Base-by-base conservation (phyloP, 1,284 basidiomycete genomes). In the Boletus holoroseus region DNA sequence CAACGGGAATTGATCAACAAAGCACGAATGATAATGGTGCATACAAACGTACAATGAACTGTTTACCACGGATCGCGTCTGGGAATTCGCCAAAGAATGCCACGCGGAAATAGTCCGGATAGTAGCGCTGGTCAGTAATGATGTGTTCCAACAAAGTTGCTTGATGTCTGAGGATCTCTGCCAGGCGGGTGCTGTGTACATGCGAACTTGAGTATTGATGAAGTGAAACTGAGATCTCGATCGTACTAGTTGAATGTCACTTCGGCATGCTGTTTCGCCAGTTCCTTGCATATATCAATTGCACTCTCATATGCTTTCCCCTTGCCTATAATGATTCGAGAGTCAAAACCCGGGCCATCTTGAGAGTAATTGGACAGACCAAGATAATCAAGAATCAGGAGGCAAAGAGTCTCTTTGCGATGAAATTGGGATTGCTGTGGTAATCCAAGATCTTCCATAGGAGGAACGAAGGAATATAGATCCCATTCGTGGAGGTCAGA, bases 221-320 rank as follows among this genome's bases (percentile, higher is more conserved):
- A 57, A 44, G 9, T 9, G 43, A 31, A 36, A 32, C 15, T 7
- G 53, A 50, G 56, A 49, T 32, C 6, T 42, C 49, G n/a, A 28
- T 68, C 84, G 28, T 71, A 91, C 88, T 96, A 94, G 66, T 94
- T 89, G 72, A 90, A 96, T 2, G 92, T 94, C 31, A 89, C 76
- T 62, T 83, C 83, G 8, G 87, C 79, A 69, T 96, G 93, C 62
- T 95, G 91, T 54, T 76, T 78, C 11, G 85, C 85, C 11, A 96
- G 73, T 60, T 95, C 94, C 70, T 91, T 90, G 72, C 92, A 96
- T 49, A 98, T 88, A 54, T 92, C 89, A 46, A 96, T 83, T 2
- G 93, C 94, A 49, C 82, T 88, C 70, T 99, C 95, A 82, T 93
- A 98, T 4, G 95, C 94, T 63, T 95, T 93, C 2, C 94, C 95